Evolutionary conservation across 495 filamentous ascomycete genomes (phyloP).

Genomic region (Lasiosphaeriaceae sp.): DNA sequence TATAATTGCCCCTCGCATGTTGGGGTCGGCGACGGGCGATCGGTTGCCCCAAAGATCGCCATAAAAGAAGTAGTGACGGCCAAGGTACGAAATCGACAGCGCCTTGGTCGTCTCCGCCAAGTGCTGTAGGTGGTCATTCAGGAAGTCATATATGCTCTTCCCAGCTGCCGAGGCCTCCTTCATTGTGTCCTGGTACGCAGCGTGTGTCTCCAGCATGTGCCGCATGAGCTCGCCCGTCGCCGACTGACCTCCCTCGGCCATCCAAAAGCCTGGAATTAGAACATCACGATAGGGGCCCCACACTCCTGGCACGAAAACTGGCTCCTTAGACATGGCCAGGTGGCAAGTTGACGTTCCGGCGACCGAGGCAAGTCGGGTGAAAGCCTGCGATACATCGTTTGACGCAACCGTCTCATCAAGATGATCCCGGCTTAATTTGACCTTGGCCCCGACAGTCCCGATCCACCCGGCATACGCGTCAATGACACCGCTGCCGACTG

Average conservation of each 20-base stretch:
- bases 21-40: conserved; percentile 84
- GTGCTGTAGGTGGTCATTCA: conserved; percentile 82
- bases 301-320: conserved; percentile 88
- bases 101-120: conserved; percentile 63
- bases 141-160: conserved; percentile 86
- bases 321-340: conserved; percentile 85
- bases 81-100: conserved; percentile 77
- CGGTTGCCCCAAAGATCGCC: conserved; percentile 98
- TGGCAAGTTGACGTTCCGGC: conserved; percentile 97
- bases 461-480: conserved; percentile 99
- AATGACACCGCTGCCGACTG: conserved; percentile 92
- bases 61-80: conserved; percentile 95
- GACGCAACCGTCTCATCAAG: conserved; percentile 56
- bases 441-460: conserved; percentile 95
- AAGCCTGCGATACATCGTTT: conserved; percentile 87
- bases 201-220: conserved; percentile 90
- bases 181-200: conserved; percentile 72
- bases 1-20: conserved; percentile 84
- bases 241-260: conserved; percentile 94
- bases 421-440: conserved; percentile 60
- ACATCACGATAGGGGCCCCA: conserved; percentile 97
- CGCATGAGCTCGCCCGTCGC: conserved; percentile 93
- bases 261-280: conserved; percentile 85
- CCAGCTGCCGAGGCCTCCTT: conserved; percentile 73
- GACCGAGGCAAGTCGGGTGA: conserved; percentile 88